Conservation (phyloP, 1,139 yeast species). For the Protomyces inouyei region DNA sequence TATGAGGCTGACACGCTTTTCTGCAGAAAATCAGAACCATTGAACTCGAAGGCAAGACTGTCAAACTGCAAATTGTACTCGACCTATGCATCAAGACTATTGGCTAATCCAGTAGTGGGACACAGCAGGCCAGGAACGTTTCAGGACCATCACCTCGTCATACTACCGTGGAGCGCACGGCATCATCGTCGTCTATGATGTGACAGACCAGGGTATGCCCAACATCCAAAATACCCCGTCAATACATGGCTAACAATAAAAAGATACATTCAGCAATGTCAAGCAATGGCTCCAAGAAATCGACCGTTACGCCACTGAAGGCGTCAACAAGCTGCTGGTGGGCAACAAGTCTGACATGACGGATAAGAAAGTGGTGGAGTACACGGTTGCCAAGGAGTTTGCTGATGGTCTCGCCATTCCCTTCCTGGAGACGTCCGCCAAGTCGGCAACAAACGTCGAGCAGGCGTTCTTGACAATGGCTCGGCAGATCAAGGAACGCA, state of each 20-base stretch:
- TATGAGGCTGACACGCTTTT: not conserved
- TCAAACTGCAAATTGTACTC: slow-evolving; percentile 72
- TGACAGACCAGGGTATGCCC: slow-evolving; percentile 74
- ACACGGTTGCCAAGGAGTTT: slow-evolving; percentile 94
- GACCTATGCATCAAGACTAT: not conserved
- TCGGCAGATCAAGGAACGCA: slow-evolving; percentile 93
- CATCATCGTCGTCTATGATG: slow-evolving; percentile 94
- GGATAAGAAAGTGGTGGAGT: slow-evolving; percentile 93
- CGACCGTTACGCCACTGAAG: slow-evolving; percentile 96
- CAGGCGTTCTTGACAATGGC: slow-evolving; percentile 99
- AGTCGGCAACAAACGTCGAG: slow-evolving; percentile 92
- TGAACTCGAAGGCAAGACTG: slow-evolving; percentile 93
- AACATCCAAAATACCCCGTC: not conserved
- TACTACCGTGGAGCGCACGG: slow-evolving; percentile 99
- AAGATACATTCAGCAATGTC: slow-evolving; percentile 81
- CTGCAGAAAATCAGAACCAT: slow-evolving; percentile 81
- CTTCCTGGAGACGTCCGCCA: slow-evolving; percentile 93
- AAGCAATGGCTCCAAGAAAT: slow-evolving; percentile 99
- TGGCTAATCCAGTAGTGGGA: slow-evolving; percentile 58
- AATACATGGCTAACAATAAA: not conserved
- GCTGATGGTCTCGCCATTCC: slow-evolving; percentile 96
- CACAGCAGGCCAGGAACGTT: slow-evolving; percentile 98
- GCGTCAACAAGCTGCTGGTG: slow-evolving; percentile 90
- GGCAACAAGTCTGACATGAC: slow-evolving; percentile 95
- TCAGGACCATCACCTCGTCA: slow-evolving; percentile 94